Evolutionary conservation across 139 green algal species (phyloP).

Genomic region (Microglena sp.): DNA sequence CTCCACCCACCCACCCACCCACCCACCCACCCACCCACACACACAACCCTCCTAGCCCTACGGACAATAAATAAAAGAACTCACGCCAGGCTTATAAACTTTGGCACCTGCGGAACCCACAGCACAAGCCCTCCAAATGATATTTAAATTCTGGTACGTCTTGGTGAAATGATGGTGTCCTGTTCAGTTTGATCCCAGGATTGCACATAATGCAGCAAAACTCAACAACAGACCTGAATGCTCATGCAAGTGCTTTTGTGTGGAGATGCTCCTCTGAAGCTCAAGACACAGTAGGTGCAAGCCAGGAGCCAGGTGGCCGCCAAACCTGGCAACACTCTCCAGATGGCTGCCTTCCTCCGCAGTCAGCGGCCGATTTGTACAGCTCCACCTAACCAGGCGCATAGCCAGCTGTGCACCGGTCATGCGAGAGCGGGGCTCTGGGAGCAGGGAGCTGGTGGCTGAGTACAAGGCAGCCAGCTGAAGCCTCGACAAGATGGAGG

Average conservation of each 20-base stretch:
- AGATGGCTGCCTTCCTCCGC: constrained; percentile 21
- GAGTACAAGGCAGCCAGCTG: constrained; percentile 56
- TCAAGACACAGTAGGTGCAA: constrained; percentile 26
- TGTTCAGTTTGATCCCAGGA: constrained; percentile 19
- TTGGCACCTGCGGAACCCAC: no score
- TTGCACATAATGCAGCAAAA: background rate
- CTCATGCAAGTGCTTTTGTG: constrained; percentile 17
- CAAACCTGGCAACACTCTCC: background rate
- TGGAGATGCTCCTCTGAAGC: constrained; percentile 17
- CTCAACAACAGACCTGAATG: background rate
- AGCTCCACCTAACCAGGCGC: constrained; percentile 37
- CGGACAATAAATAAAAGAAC: no score
- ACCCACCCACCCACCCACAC: no score
- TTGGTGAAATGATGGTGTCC: constrained; percentile 1
- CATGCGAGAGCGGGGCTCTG: constrained; percentile 24
- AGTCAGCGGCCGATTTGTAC: constrained; percentile 29
- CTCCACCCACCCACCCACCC: no score
- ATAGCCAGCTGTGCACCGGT: constrained; percentile 39
- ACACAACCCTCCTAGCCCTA: no score
- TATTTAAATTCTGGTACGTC: background rate
- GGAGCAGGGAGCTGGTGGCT: constrained; percentile 36
- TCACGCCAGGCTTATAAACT: no score
- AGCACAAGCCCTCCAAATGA: background rate
- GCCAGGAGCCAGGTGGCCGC: constrained; percentile 22
- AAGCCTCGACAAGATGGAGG: constrained; percentile 22